A percentile compares a stretch with the other conserved stretches of the same genome.
Evolutionary conservation across 225 moss, liverwort and hornwort genomes (phyloP).

Genomic region (Bryum argenteum): DNA sequence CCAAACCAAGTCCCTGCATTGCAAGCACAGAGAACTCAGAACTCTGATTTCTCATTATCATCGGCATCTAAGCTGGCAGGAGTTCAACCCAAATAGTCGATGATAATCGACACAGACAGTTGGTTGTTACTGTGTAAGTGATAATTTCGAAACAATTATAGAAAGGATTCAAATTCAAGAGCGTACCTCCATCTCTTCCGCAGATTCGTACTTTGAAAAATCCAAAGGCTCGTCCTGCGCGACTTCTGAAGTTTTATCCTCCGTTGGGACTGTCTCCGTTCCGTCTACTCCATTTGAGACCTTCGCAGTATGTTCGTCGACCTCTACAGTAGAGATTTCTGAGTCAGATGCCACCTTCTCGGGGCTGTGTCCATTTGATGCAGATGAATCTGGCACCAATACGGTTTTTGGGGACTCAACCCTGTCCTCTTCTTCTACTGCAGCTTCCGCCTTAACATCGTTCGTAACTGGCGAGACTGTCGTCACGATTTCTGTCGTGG

Average conservation of each 20-base stretch:
- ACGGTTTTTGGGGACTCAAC: constrained; percentile 19
- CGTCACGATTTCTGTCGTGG: constrained; percentile 19
- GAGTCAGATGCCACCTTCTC: constrained; percentile 14
- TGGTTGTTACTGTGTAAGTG: too few relatives aligned
- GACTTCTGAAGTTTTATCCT: constrained; percentile 7
- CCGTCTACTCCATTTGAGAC: background rate
- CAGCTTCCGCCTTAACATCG: background rate
- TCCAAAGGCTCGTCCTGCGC: constrained; percentile 38
- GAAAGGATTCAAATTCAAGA: background rate
- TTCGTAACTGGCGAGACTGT: constrained; percentile 20
- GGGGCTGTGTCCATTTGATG: background rate
- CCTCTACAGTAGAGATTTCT: background rate
- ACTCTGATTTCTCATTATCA: too few relatives aligned
- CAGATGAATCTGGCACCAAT: constrained; percentile 1
- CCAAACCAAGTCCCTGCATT: constrained; percentile 64
- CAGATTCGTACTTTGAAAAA: constrained; percentile 48
- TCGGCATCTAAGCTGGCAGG: too few relatives aligned
- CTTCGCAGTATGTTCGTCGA: constrained; percentile 12
- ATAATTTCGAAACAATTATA: too few relatives aligned
- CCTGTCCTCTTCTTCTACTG: constrained; percentile 11
- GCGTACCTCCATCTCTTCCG: constrained; percentile 56
- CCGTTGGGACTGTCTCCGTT: constrained; percentile 7
- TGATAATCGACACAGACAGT: too few relatives aligned
- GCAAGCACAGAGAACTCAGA: constrained; percentile 1
- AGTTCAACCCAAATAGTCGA: too few relatives aligned